Conservation (phyloP, 2,329 filamentous ascomycete genomes). For the Colletotrichum gigasporum region DNA sequence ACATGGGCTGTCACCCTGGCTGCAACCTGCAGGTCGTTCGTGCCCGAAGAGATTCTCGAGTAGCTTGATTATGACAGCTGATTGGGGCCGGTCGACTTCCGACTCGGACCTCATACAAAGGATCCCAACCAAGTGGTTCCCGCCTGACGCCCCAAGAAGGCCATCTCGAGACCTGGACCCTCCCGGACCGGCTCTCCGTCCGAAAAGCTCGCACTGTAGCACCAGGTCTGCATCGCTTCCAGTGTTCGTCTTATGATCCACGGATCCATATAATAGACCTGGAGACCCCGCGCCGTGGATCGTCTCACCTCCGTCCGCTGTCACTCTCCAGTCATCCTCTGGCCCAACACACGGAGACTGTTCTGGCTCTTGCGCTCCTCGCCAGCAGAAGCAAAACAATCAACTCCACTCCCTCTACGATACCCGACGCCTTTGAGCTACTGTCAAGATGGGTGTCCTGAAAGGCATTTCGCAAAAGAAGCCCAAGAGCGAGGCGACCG, state of each 20-base stretch:
- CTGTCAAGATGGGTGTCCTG: conserved; percentile 22
- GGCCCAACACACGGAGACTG: conserved; percentile 8
- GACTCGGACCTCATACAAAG: conserved; percentile 16
- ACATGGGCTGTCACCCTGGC: conserved; percentile 10
- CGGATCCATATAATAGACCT: conserved; percentile 27
- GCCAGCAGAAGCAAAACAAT: neutral
- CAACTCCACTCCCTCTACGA: neutral
- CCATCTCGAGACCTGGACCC: conserved; percentile 4
- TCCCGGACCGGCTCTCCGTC: conserved; percentile 11
- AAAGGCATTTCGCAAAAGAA: conserved; percentile 29
- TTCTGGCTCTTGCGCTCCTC: conserved; percentile 14
- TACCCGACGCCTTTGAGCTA: neutral
- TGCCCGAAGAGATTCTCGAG: conserved; percentile 1
- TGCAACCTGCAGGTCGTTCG: conserved; percentile 15
- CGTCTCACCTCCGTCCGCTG: neutral
- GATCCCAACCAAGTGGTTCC: conserved; percentile 27
- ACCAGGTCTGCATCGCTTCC: neutral
- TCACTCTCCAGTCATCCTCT: conserved; percentile 10
- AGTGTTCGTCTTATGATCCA: conserved; percentile 15
- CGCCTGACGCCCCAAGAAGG: neutral
- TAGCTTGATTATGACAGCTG: conserved; percentile 12
- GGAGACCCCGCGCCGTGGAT: conserved; percentile 18
- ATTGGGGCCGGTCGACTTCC: conserved; percentile 12
- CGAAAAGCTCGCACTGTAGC: conserved; percentile 10
- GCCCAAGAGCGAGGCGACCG: conserved; percentile 19